These are phyloP conservation scores for Aspergillus sparsus DNA, from an alignment of 495 filamentous ascomycete genomes.

Conservation along the genomic window DNA sequence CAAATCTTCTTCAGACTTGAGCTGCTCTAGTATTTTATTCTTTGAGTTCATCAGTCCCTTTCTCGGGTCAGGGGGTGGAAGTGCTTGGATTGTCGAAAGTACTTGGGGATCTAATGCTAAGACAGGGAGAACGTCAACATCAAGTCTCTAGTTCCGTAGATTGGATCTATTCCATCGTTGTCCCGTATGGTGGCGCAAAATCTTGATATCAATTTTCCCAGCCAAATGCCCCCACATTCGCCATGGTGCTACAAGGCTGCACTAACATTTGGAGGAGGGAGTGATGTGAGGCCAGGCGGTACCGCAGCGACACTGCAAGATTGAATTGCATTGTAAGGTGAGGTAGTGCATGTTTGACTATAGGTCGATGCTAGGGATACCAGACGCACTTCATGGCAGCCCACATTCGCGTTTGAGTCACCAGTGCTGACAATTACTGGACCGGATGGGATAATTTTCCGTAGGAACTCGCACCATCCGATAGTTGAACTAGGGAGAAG, in stretches of 20 bases:
- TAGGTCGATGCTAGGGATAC: slow-evolving; percentile 75
- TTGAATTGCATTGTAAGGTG: slow-evolving; percentile 65
- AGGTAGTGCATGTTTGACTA: slow-evolving; percentile 75
- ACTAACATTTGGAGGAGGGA: slow-evolving; percentile 89
- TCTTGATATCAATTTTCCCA: slow-evolving; percentile 67
- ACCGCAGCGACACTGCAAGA: slow-evolving; percentile 68
- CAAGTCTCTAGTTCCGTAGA: slow-evolving; percentile 28
- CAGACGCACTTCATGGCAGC: slow-evolving; percentile 65
- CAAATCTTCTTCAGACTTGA: too few relatives aligned
- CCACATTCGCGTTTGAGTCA: slow-evolving; percentile 74
- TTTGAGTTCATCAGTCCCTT: too few relatives aligned
- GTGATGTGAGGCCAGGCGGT: slow-evolving; percentile 60
- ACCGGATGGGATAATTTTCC: slow-evolving; percentile 88
- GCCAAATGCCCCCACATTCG: slow-evolving; percentile 68
- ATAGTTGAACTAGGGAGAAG: slow-evolving; percentile 86
- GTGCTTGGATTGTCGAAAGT: slow-evolving; percentile 21
- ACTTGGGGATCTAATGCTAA: slow-evolving; percentile 30
- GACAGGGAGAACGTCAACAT: slow-evolving; percentile 32
- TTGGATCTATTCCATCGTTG: slow-evolving; percentile 50
- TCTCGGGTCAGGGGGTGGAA: slow-evolving; percentile 22
- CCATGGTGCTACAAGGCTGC: slow-evolving; percentile 72
- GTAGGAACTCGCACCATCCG: slow-evolving; percentile 59
- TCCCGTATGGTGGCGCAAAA: slow-evolving; percentile 61
- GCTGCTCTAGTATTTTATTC: too few relatives aligned
- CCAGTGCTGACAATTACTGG: slow-evolving; percentile 68